phyloP scores from a whole-genome alignment of 164 flowering plant genomes.

The Annona cherimola region DNA sequence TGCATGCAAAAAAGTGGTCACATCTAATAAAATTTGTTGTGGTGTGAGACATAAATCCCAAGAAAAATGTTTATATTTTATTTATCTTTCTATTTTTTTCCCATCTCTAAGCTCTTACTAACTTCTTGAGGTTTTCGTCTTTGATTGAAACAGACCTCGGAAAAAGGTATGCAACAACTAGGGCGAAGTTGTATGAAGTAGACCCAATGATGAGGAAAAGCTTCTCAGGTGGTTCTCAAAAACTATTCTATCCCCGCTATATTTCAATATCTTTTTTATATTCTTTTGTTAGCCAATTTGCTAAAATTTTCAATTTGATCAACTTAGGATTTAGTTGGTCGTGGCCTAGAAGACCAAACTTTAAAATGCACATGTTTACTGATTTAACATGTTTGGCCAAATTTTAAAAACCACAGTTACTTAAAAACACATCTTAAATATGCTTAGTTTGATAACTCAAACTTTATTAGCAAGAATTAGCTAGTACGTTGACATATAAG shows the following conservation, averaged over 20 bases:
- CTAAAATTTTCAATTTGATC: no score
- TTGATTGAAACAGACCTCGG: constrained; percentile 33
- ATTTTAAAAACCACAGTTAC: no score
- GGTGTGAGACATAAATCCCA: neutral
- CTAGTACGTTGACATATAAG: no score
- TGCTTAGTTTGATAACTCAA: no score
- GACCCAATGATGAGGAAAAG: constrained; percentile 40
- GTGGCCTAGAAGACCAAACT: no score
- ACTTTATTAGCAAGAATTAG: no score
- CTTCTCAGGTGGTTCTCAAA: constrained; percentile 42
- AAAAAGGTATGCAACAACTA: constrained; percentile 28
- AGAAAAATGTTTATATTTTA: neutral
- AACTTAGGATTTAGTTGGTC: no score
- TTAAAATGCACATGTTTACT: no score
- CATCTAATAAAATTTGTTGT: no score
- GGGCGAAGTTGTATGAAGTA: constrained; percentile 35
- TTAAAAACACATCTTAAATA: no score
- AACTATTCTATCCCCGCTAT: neutral
- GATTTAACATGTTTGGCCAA: no score
- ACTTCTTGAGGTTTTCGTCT: neutral
- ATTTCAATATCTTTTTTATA: neutral
- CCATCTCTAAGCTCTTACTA: neutral
- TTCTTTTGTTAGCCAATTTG: neutral
- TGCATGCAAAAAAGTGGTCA: no score
- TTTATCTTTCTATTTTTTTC: neutral